phyloP scores from a whole-genome alignment of 208 protist species.

The Acanthamoeba sp. region DNA sequence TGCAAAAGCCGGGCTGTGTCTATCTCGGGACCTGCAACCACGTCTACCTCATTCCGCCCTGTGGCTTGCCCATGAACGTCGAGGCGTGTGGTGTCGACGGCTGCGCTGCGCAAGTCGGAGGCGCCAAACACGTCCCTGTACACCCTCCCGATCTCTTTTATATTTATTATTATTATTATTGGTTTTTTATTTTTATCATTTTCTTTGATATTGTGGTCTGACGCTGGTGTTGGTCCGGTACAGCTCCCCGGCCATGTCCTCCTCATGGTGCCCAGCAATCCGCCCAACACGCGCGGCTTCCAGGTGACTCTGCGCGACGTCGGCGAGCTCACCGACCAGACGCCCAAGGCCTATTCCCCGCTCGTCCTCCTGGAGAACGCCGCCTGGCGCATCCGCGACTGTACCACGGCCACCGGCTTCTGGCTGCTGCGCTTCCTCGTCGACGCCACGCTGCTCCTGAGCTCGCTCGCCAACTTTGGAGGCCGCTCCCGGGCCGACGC shows the following conservation, averaged over 20 bases:
- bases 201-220: background rate
- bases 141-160: background rate
- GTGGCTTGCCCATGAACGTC: conserved; percentile 40
- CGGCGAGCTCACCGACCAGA: background rate
- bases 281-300: background rate
- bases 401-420: background rate
- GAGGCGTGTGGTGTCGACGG: conserved; percentile 38
- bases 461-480: conserved; percentile 8
- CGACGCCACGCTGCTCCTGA: conserved; percentile 13
- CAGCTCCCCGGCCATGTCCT: conserved; percentile 20
- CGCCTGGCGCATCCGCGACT: background rate
- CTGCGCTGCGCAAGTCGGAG: conserved; percentile 8
- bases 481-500: background rate
- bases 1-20: background rate
- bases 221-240: no score
- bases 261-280: background rate
- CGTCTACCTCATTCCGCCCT: conserved; percentile 29
- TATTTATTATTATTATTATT: no score
- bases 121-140: background rate
- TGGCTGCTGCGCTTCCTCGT: conserved; percentile 16
- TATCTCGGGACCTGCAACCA: conserved; percentile 14
- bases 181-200: no score
- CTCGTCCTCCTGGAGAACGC: background rate
- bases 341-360: conserved; percentile 21
- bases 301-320: background rate